Conservation (phyloP, 2,329 filamentous ascomycete species). For the Neurospora crassa region DNA sequence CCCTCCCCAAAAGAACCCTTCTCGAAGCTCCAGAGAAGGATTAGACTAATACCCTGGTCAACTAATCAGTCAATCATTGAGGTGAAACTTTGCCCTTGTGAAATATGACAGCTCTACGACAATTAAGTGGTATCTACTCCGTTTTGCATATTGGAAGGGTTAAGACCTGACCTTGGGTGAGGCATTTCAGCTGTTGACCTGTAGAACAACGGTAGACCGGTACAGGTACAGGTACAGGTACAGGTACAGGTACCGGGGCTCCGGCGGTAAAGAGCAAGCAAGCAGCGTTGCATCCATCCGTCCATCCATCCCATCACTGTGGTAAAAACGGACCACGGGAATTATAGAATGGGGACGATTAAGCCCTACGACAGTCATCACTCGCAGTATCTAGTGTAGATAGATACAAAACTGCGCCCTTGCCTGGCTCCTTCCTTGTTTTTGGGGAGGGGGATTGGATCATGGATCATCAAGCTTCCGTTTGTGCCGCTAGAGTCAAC, state of each 20-base stretch:
- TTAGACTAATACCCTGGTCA: background rate
- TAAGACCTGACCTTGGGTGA: background rate
- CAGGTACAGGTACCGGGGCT: background rate
- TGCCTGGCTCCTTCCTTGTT: background rate
- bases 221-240: background rate
- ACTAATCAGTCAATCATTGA: background rate
- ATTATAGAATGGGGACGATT: background rate
- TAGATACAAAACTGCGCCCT: background rate
- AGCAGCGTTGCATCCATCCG: too few species aligned
- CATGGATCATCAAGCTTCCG: background rate
- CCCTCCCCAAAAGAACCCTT: background rate
- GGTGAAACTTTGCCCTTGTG: too few species aligned
- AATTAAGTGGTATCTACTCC: too few species aligned
- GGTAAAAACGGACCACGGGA: background rate
- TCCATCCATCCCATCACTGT: too few species aligned
- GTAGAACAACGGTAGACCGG: background rate
- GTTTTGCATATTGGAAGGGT: too few species aligned
- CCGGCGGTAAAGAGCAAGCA: too few species aligned
- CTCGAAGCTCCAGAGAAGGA: background rate
- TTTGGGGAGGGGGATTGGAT: background rate
- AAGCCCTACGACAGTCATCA: background rate
- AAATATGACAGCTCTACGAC: too few species aligned
- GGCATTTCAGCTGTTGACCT: background rate
- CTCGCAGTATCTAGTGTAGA: too few species aligned
- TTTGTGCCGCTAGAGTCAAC: background rate